A percentile compares a stretch with the other conserved stretches of the same genome.
phyloP scores from a whole-genome alignment of 2,329 filamentous ascomycete genomes.

The Coniochaeta prunicola region DNA sequence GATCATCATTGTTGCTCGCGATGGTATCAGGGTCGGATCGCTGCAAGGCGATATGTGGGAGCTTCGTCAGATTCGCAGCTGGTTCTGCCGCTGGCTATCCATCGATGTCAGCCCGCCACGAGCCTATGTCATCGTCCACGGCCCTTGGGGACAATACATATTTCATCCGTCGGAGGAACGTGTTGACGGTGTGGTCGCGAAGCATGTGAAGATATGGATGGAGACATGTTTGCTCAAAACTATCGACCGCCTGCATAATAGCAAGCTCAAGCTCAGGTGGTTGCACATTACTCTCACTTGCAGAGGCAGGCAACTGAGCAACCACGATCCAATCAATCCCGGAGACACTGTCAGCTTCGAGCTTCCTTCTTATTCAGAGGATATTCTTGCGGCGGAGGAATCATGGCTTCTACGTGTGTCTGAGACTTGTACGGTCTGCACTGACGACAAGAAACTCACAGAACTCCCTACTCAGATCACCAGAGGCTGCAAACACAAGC shows the following conservation, averaged over 20 bases:
- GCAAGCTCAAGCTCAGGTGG: background rate
- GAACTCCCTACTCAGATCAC: conserved; percentile 25
- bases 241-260: conserved; percentile 5
- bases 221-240: conserved; percentile 6
- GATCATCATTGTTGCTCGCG: conserved; percentile 20
- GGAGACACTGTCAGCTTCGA: conserved; percentile 22
- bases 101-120: conserved; percentile 14
- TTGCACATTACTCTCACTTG: conserved; percentile 7
- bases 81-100: conserved; percentile 24
- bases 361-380: conserved; percentile 17
- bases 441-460: conserved; percentile 24
- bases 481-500: conserved; percentile 16
- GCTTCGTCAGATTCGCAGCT: conserved; percentile 15
- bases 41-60: conserved; percentile 26
- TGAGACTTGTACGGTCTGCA: conserved; percentile 24
- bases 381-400: conserved; percentile 21
- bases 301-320: conserved; percentile 5
- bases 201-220: conserved; percentile 9
- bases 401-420: conserved; percentile 22
- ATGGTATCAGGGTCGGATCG: conserved; percentile 20
- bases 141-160: conserved; percentile 24
- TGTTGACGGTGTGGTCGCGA: background rate
- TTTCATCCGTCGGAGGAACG: conserved; percentile 15
- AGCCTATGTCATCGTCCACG: conserved; percentile 19
- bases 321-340: conserved; percentile 11